These are phyloP conservation scores for Ophioceras dolichostomum DNA, from an alignment of 2,329 filamentous ascomycete genomes.

Conservation along the genomic window DNA sequence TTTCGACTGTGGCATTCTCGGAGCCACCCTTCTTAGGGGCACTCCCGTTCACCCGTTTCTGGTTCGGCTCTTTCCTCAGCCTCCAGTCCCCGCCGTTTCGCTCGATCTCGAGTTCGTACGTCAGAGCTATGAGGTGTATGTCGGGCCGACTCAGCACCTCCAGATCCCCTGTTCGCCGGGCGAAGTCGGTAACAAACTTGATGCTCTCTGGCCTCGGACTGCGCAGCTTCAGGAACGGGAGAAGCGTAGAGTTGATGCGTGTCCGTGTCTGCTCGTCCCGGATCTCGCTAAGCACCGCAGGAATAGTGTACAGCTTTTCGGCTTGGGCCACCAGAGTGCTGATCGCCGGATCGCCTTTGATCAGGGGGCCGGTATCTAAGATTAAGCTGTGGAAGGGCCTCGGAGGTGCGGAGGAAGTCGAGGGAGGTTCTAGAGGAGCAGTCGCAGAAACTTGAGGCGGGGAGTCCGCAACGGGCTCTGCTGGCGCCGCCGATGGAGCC, in stretches of 20 bases:
- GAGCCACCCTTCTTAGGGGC: conserved; percentile 41
- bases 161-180: conserved; percentile 78
- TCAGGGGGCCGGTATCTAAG: conserved; percentile 83
- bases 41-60: conserved; percentile 64
- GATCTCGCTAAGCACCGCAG: conserved; percentile 79
- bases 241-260: conserved; percentile 71
- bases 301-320: conserved; percentile 69
- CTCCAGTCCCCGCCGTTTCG: conserved; percentile 83
- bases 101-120: conserved; percentile 92
- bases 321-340: conserved; percentile 71
- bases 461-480: neutral
- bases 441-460: neutral
- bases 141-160: conserved; percentile 81
- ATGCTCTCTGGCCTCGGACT: conserved; percentile 66
- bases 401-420: neutral
- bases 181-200: conserved; percentile 71
- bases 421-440: neutral
- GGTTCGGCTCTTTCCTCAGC: conserved; percentile 63
- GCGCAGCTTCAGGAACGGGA: conserved; percentile 73
- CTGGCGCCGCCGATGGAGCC: neutral
- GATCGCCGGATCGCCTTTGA: conserved; percentile 81
- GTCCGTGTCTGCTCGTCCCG: conserved; percentile 69
- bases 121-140: conserved; percentile 77
- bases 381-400: conserved; percentile 76
- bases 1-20: no score